Evolutionary conservation across 345 rosid genomes (phyloP).

Genomic region (Cardamine occulta): DNA sequence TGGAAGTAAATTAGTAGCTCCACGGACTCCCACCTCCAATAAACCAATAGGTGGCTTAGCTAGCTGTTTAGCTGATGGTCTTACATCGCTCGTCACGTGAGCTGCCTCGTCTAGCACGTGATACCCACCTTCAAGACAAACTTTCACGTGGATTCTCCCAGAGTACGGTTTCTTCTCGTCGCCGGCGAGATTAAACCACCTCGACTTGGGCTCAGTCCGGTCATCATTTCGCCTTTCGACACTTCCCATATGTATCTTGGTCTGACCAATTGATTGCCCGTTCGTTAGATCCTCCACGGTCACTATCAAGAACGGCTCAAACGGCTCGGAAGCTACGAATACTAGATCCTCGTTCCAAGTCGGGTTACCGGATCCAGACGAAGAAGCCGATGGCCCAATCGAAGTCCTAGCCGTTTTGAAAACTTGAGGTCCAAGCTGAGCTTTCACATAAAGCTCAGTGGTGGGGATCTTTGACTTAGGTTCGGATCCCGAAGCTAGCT

Average conservation of each 20-base stretch:
- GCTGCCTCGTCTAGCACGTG: slow-evolving; percentile 96
- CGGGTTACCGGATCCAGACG: slow-evolving; percentile 61
- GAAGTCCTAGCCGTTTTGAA: slow-evolving; percentile 77
- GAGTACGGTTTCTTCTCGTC: slow-evolving; percentile 68
- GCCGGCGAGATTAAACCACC: slow-evolving; percentile 84
- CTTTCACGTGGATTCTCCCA: slow-evolving; percentile 79
- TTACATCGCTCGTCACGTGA: slow-evolving; percentile 90
- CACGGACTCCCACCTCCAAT: slow-evolving; percentile 83
- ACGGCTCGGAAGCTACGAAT: slow-evolving; percentile 92
- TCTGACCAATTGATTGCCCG: slow-evolving; percentile 63
- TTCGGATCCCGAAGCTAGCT: slow-evolving; percentile 63
- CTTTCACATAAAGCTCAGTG: slow-evolving; percentile 73
- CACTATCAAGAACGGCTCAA: slow-evolving; percentile 83
- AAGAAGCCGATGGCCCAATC: slow-evolving; percentile 57
- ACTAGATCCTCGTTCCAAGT: slow-evolving; percentile 94
- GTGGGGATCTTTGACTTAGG: slow-evolving; percentile 61
- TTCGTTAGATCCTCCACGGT: slow-evolving; percentile 64
- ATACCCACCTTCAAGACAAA: slow-evolving; percentile 85
- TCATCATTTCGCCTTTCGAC: slow-evolving; percentile 73
- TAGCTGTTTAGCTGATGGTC: slow-evolving; percentile 81
- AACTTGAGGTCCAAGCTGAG: slow-evolving; percentile 82
- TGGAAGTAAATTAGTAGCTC: slow-evolving; percentile 77
- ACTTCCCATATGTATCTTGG: slow-evolving; percentile 70
- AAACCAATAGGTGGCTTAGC: slow-evolving; percentile 80
- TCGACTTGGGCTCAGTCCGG: slow-evolving; percentile 57